phyloP scores from a whole-genome alignment of 2,329 filamentous ascomycete genomes.

The Diaporthe sp. region DNA sequence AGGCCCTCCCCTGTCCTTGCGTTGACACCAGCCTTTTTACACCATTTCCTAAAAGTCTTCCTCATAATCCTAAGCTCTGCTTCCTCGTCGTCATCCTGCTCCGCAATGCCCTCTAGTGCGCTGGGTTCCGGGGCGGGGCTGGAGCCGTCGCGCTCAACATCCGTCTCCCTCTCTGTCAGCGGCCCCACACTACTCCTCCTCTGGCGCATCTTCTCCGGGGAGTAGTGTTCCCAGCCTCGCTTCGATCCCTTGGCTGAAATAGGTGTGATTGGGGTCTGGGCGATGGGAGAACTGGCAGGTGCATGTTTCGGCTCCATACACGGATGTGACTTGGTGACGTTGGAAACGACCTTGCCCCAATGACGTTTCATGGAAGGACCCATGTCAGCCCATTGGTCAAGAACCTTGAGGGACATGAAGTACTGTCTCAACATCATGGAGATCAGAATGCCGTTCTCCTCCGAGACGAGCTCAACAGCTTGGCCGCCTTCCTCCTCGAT shows the following conservation, averaged over 20 bases:
- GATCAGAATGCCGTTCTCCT: constrained; percentile 89
- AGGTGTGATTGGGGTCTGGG: constrained; percentile 1
- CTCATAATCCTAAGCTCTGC: constrained; percentile 74
- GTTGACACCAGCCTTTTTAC: constrained; percentile 73
- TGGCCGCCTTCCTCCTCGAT: constrained; percentile 80
- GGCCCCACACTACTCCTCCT: constrained; percentile 49
- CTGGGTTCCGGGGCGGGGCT: constrained; percentile 40
- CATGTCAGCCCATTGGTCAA: constrained; percentile 84
- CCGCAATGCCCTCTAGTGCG: constrained; percentile 46
- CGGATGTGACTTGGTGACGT: constrained; percentile 61
- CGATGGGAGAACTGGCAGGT: constrained; percentile 16
- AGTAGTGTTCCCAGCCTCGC: constrained; percentile 54
- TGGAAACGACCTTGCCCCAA: constrained; percentile 75
- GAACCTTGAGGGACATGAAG: constrained; percentile 86
- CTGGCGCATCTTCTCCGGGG: constrained; percentile 51
- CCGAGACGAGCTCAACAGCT: constrained; percentile 82
- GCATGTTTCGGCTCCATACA: constrained; percentile 35
- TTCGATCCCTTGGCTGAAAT: constrained; percentile 22
- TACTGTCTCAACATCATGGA: constrained; percentile 90
- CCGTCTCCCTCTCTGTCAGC: constrained; percentile 52
- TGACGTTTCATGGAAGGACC: constrained; percentile 71
- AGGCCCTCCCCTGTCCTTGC: constrained; percentile 66
- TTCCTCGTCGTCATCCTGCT: constrained; percentile 55
- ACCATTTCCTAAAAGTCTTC: constrained; percentile 80
- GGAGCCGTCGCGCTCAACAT: constrained; percentile 45